phyloP scores from a whole-genome alignment of 2,329 filamentous ascomycete species.

The Trichoderma brevicompactum region DNA sequence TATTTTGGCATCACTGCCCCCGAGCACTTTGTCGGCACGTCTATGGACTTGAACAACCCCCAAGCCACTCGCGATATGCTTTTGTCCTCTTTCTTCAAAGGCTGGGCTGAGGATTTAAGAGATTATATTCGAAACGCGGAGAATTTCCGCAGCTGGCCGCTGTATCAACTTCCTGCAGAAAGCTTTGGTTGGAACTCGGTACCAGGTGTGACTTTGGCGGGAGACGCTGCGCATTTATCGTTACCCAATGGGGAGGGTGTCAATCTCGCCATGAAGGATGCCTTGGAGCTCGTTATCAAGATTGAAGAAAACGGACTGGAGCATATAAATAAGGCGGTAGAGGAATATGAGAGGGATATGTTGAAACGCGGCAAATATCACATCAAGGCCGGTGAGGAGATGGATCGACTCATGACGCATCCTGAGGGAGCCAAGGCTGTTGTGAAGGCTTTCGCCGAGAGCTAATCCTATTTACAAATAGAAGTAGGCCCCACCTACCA shows the following conservation, averaged over 20 bases:
- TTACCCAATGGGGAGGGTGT: conserved; percentile 17
- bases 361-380: conserved; percentile 7
- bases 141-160: conserved; percentile 14
- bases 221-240: conserved; percentile 15
- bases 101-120: conserved; percentile 8
- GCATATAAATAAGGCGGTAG: conserved; percentile 1
- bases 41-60: conserved; percentile 6
- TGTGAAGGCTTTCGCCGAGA: background rate
- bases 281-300: background rate
- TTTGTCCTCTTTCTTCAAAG: too few species aligned
- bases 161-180: conserved; percentile 14
- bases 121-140: conserved; percentile 13
- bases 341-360: conserved; percentile 19
- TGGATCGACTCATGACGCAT: conserved; percentile 14
- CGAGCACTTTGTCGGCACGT: conserved; percentile 16
- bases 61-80: background rate
- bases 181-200: conserved; percentile 3
- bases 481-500: too few species aligned
- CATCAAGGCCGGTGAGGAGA: conserved; percentile 11
- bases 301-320: background rate
- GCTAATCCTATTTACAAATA: background rate
- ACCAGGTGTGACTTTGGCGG: conserved; percentile 13
- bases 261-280: conserved; percentile 20
- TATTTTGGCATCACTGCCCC: conserved; percentile 19
- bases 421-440: conserved; percentile 10